Evolutionary conservation across 768 basidiomycete genomes (phyloP), one percentile per base, ranked within the genome.

Genomic region (Lactifluus rugatus): DNA sequence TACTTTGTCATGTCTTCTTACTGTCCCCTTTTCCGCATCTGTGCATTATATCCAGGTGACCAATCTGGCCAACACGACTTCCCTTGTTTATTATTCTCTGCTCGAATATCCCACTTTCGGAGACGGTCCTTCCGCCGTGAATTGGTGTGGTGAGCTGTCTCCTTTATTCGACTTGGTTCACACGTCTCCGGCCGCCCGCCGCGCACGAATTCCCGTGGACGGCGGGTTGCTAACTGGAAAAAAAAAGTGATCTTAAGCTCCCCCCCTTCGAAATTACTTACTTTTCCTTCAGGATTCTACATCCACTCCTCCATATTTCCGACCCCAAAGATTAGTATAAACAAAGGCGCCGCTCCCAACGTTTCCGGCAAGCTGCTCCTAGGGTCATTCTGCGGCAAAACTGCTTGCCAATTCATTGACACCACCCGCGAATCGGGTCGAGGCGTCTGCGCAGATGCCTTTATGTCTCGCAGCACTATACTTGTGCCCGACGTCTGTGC

Each of bases 401-500:
- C 93, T 1, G 94, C 94, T 0, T 97, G 94, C 70, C 87, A 90
- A 65, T 83, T 79, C 64, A 93, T 96, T 69, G 74, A 78, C 56
- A 75, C 81, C 42, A 66, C 74, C 5, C 76, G 74, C 0, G 81
- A 78, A 11, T 75, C 75, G 10, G 62, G 74, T 1, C 78, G 79
- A n/a, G 92, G 93, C 28, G 93, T 96, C 11, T 96, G 93, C 69
- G 89, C 91, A 6, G 84, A 84, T 50, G 84, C 86, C 2, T 95
- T 81, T 70, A 54, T 83, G 14, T 75, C 75, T 50, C 70, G 69
- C 45, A 66, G 74, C 62, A 81, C 85, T 0, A 53, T 90, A 5
- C 65, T 92, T n/a, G 90, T 96, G 1, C 72, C 75, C 19, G 80
- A 94, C 58, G 92, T 97, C 19, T 79, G 88, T 25, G 70, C 69